Evolutionary conservation across 108 stramenopile genomes (phyloP).

Genomic region (Conticribra weissflogii): DNA sequence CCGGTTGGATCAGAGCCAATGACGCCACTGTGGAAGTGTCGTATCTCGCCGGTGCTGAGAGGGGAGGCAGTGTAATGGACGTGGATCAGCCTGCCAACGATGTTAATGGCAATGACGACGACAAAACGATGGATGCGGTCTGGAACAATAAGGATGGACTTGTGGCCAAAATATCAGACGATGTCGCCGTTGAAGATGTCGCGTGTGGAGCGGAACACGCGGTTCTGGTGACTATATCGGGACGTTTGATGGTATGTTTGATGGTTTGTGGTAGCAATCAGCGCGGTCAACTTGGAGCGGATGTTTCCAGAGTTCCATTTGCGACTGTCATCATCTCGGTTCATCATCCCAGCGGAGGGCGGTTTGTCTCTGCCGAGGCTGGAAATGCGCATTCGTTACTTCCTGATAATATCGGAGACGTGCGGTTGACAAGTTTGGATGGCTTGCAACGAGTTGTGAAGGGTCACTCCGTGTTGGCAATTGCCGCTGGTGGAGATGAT

Average conservation of each 20-base stretch:
- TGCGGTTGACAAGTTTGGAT: constrained; percentile 56
- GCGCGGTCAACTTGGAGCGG: constrained; percentile 58
- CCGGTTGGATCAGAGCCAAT: no score
- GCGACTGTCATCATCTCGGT: constrained; percentile 25
- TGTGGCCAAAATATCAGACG: constrained; percentile 38
- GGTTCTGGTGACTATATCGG: constrained; percentile 59
- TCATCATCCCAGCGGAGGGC: constrained; percentile 47
- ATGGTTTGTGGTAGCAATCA: constrained; percentile 68
- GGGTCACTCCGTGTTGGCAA: constrained; percentile 44
- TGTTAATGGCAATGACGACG: no score
- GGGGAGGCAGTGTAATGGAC: no score
- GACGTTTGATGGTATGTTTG: constrained; percentile 67
- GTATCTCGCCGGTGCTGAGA: no score
- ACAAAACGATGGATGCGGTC: no score
- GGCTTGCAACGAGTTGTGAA: constrained; percentile 34
- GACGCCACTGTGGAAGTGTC: no score
- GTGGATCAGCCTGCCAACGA: no score
- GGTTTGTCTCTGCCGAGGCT: constrained; percentile 62
- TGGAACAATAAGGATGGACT: constrained; percentile 31
- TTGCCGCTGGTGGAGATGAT: constrained; percentile 68
- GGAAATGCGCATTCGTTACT: constrained; percentile 57
- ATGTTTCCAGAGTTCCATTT: constrained; percentile 11
- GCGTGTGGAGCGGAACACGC: constrained; percentile 73
- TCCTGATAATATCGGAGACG: constrained; percentile 62
- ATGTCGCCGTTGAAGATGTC: constrained; percentile 64